phyloP scores from a whole-genome alignment of 768 basidiomycete species.

The Kwoniella heveanensis region DNA sequence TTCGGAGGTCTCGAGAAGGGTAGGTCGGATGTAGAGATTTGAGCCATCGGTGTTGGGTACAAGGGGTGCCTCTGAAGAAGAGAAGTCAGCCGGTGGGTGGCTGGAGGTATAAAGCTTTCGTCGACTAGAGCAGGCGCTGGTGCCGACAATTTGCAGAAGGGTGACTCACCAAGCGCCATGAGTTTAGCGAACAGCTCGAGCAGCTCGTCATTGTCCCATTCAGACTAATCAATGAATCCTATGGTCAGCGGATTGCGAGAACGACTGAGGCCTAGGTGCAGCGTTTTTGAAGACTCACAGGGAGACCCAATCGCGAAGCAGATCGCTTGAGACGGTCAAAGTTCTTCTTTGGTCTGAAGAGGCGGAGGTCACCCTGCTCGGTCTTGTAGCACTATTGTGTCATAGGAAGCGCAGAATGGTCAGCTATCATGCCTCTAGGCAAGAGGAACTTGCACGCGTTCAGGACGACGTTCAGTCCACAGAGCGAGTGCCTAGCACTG shows the following conservation, averaged over 20 bases:
- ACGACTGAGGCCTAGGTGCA: not conserved
- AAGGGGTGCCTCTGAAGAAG: constrained; percentile 36
- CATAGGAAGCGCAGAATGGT: not conserved
- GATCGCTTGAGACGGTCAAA: constrained; percentile 86
- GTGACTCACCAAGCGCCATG: constrained; percentile 41
- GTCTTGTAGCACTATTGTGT: constrained; percentile 64
- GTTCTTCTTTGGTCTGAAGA: constrained; percentile 96
- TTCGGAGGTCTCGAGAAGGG: constrained; percentile 47
- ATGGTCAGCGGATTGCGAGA: not conserved
- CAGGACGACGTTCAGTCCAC: no score
- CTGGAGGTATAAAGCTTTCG: no score
- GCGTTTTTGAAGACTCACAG: constrained; percentile 26
- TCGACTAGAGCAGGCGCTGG: no score
- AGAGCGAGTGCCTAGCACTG: no score
- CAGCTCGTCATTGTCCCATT: constrained; percentile 49
- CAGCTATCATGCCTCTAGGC: no score
- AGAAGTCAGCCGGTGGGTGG: no score
- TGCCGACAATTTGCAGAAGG: no score
- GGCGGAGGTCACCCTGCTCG: constrained; percentile 67
- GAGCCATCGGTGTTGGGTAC: constrained; percentile 46
- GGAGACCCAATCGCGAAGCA: constrained; percentile 43
- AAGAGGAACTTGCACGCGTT: no score
- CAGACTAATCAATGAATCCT: constrained; percentile 21
- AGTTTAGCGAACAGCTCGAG: constrained; percentile 45
- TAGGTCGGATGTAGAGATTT: constrained; percentile 50